Base-by-base conservation (phyloP, 352 stramenopile species). In the Phytophthora agathidicida region DNA sequence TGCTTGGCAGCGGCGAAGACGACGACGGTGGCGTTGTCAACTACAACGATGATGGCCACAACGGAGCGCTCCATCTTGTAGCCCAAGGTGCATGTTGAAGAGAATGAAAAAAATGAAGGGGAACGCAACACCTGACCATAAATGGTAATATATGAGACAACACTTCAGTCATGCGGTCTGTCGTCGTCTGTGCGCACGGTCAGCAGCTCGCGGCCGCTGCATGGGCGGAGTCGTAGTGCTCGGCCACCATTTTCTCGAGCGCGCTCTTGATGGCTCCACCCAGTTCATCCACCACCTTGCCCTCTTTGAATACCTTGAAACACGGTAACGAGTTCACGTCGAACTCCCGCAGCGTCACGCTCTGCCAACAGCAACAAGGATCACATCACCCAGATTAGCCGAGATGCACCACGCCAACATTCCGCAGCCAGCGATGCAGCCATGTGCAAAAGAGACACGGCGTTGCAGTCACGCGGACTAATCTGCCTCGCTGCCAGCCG, bases 291-390 rank as follows among this genome's bases (percentile, higher is more conserved):
- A 97, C 81, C 49, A 83, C 91, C 20, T 77, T 71, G 52, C 89
- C 89, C 20, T 68, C 52, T 71, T 96, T 96, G 68, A 88, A 98
- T 39, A 98, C 85, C 62, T 98, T 92, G 71, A 98, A 98, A 17
- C 88, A 98, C 11, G 91, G 91, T 88, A 97, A 93, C 24, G 80
- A 74, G 14, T 64, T 66, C 53, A 98, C 84, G 8, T 79, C 75
- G 59, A 70, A 86, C 27, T 57, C 47, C 27, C 72, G n/a, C n/a
- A n/a, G 61, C 17, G 78, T 76, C 36, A 94, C 62, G 20, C 80
- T 71, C 46, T 91, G 50, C 24, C 43, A 47, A 6, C 42, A 30
- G 14, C 23, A 16, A 61, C 7, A 42, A 7, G 36, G 10, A 45
- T 31, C 38, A 31, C 33, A 45, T 50, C 50, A 47, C 45, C 19